phyloP scores from a whole-genome alignment of 768 basidiomycete genomes.

The Hygrocybe coccinea region DNA sequence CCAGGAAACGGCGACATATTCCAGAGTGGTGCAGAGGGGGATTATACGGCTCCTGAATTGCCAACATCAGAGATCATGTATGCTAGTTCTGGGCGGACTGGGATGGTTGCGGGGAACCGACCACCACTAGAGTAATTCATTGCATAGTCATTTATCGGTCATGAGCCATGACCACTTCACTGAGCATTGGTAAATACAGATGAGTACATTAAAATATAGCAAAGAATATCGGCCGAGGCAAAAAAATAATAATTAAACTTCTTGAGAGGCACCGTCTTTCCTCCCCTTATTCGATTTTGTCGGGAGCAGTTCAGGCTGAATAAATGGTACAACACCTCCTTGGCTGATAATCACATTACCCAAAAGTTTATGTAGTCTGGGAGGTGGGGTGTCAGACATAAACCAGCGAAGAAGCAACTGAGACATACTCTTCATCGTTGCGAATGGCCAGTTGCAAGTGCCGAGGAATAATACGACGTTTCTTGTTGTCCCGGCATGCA shows the following conservation, averaged over 20 bases:
- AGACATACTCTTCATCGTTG: conserved; percentile 62
- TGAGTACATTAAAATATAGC: not conserved
- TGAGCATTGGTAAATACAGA: no score
- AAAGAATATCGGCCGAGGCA: not conserved
- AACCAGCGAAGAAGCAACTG: not conserved
- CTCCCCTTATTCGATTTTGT: conserved; percentile 6
- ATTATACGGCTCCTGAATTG: conserved; percentile 51
- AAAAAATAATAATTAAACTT: conserved; percentile 4
- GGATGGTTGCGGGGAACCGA: conserved; percentile 9
- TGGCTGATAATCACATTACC: conserved; percentile 66
- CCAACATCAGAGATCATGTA: conserved; percentile 63
- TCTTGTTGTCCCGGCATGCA: conserved; percentile 76
- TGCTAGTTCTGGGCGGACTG: conserved; percentile 61
- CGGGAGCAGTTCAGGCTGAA: conserved; percentile 14
- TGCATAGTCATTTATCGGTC: no score
- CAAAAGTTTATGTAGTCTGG: conserved; percentile 52
- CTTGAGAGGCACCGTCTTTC: conserved; percentile 11
- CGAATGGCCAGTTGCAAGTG: conserved; percentile 78
- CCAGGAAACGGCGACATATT: conserved; percentile 50
- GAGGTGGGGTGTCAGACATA: not conserved
- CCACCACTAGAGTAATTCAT: no score
- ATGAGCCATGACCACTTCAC: no score
- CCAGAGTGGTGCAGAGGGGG: conserved; percentile 38
- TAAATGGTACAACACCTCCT: conserved; percentile 57
- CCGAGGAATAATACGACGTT: conserved; percentile 78